Conservation (phyloP, 805 yeast species). For the Kuraishia capsulata region DNA sequence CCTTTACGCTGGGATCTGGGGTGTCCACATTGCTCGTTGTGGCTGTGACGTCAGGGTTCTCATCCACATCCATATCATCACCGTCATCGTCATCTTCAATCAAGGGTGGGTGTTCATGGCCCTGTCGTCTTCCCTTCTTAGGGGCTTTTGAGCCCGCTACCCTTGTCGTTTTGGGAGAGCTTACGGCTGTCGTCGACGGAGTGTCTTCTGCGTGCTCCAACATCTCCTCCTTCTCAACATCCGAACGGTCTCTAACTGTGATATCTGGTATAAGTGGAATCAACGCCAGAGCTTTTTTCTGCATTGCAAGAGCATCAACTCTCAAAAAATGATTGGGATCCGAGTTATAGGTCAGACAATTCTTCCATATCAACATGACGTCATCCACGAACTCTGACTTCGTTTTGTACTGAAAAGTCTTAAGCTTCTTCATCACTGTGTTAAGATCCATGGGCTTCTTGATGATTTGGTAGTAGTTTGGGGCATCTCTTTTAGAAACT, state of each 20-base stretch:
- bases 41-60: not conserved
- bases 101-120: slow-evolving; percentile 8
- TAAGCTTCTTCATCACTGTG: slow-evolving; percentile 86
- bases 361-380: slow-evolving; percentile 89
- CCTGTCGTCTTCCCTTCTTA: slow-evolving; percentile 21
- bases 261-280: slow-evolving; percentile 88
- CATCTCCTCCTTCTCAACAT: slow-evolving; percentile 59
- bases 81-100: slow-evolving; percentile 21
- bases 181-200: slow-evolving; percentile 1
- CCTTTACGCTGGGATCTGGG: slow-evolving; percentile 1
- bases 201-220: slow-evolving; percentile 22
- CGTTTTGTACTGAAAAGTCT: slow-evolving; percentile 69
- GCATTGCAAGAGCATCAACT: slow-evolving; percentile 94
- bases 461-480: slow-evolving; percentile 85
- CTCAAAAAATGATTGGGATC: slow-evolving; percentile 91
- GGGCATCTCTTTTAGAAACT: slow-evolving; percentile 97
- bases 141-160: slow-evolving; percentile 22
- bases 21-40: not conserved
- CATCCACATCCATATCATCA: slow-evolving; percentile 7
- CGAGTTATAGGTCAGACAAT: slow-evolving; percentile 86
- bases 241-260: slow-evolving; percentile 60
- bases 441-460: slow-evolving; percentile 95
- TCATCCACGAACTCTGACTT: slow-evolving; percentile 93
- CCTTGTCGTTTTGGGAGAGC: slow-evolving; percentile 17
- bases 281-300: slow-evolving; percentile 68